Evolutionary conservation across 768 basidiomycete genomes (phyloP).

Genomic region (Pisolithus microcarpus): DNA sequence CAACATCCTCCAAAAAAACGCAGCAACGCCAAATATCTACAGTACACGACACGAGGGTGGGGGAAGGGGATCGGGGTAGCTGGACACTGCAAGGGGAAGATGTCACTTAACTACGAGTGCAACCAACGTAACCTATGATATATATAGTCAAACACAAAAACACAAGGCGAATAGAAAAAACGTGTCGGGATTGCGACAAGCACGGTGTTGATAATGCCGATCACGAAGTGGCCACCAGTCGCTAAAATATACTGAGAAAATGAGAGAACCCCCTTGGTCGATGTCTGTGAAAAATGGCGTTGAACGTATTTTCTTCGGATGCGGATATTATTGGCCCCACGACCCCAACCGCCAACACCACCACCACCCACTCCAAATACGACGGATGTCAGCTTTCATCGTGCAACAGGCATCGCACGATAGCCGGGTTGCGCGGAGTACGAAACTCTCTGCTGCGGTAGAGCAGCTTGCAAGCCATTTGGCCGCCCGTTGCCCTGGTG

Average conservation of each 20-base stretch:
- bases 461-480: constrained; percentile 14
- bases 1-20: constrained; percentile 2
- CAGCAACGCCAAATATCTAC: constrained; percentile 8
- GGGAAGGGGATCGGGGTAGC: constrained; percentile 1
- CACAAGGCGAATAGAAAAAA: constrained; percentile 8
- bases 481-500: constrained; percentile 22
- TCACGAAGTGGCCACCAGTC: constrained; percentile 6
- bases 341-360: background rate
- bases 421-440: constrained; percentile 20
- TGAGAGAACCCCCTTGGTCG: constrained; percentile 7
- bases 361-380: background rate
- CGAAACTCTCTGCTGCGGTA: constrained; percentile 13
- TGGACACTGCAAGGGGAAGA: constrained; percentile 8
- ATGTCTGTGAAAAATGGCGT: background rate
- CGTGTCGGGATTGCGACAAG: constrained; percentile 6
- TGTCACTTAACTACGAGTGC: constrained; percentile 15
- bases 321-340: constrained; percentile 1
- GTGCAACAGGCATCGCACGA: constrained; percentile 22
- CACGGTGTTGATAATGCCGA: background rate
- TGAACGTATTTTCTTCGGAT: background rate
- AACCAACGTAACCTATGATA: constrained; percentile 22
- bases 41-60: constrained; percentile 11
- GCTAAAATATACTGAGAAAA: background rate
- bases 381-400: constrained; percentile 14
- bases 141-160: constrained; percentile 25